These are phyloP conservation scores for Debaryomycetaceae sp. DNA, from an alignment of 1,139 yeast genomes.

Conservation along the genomic window DNA sequence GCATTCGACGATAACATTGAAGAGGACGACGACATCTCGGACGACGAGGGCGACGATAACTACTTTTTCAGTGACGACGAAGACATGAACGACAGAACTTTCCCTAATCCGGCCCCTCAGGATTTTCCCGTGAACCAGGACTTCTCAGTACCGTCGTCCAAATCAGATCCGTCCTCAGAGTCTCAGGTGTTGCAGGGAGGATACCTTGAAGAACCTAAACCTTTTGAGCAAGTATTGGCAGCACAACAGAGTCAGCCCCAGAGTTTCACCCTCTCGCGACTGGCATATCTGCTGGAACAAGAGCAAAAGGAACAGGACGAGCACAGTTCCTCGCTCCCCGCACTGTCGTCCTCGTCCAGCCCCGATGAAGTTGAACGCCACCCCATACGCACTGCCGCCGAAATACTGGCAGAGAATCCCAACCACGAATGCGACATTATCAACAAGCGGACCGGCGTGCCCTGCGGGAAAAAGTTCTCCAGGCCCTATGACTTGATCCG, in stretches of 20 bases:
- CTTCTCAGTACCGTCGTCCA: neutral
- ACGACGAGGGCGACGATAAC: constrained; percentile 28
- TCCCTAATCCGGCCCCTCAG: neutral
- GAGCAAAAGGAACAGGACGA: neutral
- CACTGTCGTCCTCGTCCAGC: neutral
- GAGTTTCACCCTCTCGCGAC: constrained; percentile 2
- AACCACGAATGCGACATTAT: constrained; percentile 40
- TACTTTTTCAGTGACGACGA: constrained; percentile 21
- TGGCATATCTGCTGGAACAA: neutral
- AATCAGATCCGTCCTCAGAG: neutral
- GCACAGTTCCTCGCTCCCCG: neutral
- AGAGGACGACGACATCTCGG: constrained; percentile 44
- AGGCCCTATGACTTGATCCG: constrained; percentile 39
- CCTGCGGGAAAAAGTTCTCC: constrained; percentile 36
- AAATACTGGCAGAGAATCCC: constrained; percentile 15
- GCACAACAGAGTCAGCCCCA: constrained; percentile 1
- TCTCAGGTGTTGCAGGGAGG: neutral
- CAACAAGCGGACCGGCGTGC: constrained; percentile 41
- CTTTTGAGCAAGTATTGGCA: constrained; percentile 18
- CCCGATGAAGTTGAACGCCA: constrained; percentile 1
- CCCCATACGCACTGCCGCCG: constrained; percentile 6
- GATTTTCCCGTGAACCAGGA: neutral
- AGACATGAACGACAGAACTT: constrained; percentile 1
- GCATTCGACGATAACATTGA: constrained; percentile 29
- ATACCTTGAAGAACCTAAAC: neutral